Evolutionary conservation across 1,284 basidiomycete genomes (phyloP).

Genomic region (Mycena citricolor): DNA sequence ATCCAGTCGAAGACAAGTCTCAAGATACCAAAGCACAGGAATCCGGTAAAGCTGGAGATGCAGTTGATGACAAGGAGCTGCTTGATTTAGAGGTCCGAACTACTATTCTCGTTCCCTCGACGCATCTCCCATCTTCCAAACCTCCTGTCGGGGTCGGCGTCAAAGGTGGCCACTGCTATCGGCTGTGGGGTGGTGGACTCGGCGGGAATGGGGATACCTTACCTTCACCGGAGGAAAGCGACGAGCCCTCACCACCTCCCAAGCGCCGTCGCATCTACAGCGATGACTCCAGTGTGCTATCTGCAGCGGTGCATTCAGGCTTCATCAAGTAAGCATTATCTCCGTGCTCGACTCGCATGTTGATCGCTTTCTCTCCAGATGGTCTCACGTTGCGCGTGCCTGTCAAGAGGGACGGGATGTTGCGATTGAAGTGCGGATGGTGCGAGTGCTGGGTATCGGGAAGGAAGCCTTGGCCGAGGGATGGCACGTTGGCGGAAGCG

Average conservation of each 20-base stretch:
- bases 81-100: constrained; percentile 55
- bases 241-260: constrained; percentile 10
- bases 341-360: too few species aligned
- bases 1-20: too few species aligned
- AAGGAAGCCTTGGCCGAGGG: constrained; percentile 25
- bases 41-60: neutral
- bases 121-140: constrained; percentile 52
- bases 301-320: constrained; percentile 73
- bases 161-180: too few species aligned
- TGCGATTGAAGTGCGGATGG: constrained; percentile 49
- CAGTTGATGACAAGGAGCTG: constrained; percentile 23
- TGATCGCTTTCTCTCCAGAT: too few species aligned
- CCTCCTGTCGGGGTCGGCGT: too few species aligned
- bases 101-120: constrained; percentile 59
- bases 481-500: neutral
- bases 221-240: too few species aligned
- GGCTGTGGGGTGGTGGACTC: constrained; percentile 69
- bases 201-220: constrained; percentile 19
- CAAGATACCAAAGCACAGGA: too few species aligned
- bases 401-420: constrained; percentile 54
- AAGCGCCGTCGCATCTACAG: constrained; percentile 55
- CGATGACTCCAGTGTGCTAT: constrained; percentile 70
- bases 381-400: constrained; percentile 55
- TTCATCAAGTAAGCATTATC: too few species aligned
- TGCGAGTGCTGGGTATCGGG: constrained; percentile 48